Base-by-base conservation (phyloP, 2,329 filamentous ascomycete species). In the Pestalotiopsis fici region DNA sequence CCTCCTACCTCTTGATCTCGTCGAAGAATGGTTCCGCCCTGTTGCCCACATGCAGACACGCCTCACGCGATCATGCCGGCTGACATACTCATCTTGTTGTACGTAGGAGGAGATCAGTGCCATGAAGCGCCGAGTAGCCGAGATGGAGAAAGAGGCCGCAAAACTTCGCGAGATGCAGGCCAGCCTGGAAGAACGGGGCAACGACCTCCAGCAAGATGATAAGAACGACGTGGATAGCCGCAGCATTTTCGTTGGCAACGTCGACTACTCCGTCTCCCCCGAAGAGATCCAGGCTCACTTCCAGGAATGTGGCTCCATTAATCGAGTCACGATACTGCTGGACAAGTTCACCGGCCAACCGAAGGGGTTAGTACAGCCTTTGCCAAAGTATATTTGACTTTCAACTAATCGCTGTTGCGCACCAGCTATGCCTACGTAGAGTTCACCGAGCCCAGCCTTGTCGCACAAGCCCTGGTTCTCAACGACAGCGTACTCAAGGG, bases 221-320 rank as follows among this genome's bases (percentile, higher is more conserved):
- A 97, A 97, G 82, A 95, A 98, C 79, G 97, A 98, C 73, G 90
- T 99, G 68, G 96, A 99, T 82, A 91, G 91, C 72, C 91, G 96
- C 76, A 98, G 94, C 82, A 94, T 99, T 81, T 99, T 99, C 79
- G 96, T 99, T 57, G 96, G 96, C 73, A 99, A 99, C 75, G 96
- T 99, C 72, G 96, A 99, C 82, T 99, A 99, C 81, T 95, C 93
- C 70, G 95, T 95, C 25, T 97, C 94, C 31, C 96, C 96, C 2
- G 96, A 99, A 82, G 96, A 99, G 84, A 96, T 99, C 68, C 96
- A 99, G 84, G 93, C 94, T 68, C 96, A 99, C 78, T 99, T 99
- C 83, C 94, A 97, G 85, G 97, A 91, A 85, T 97, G 94, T 76
- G 96, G 96, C 69, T 94, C 93, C 73, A 99, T 99, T 85, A 99